Base-by-base conservation (phyloP, 768 basidiomycete species). In the Mycena amicta region DNA sequence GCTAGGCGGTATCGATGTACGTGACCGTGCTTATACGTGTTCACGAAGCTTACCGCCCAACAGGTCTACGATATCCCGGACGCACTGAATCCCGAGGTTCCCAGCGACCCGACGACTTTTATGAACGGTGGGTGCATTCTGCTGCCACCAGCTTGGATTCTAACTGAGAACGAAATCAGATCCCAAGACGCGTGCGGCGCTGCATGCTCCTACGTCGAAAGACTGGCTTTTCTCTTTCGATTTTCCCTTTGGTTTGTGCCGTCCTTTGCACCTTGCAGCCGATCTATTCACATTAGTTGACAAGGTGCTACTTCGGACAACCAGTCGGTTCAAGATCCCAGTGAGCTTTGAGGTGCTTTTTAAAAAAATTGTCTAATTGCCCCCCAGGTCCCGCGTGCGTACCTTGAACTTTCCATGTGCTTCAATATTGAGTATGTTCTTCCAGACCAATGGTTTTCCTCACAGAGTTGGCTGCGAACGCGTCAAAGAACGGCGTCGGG, bases 161-260 rank as follows among this genome's bases (percentile, higher is more conserved):
- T n/a, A n/a, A n/a, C n/a, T n/a, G n/a, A n/a, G n/a, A n/a, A n/a
- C n/a, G n/a, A n/a, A n/a, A n/a, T n/a, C 43, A 63, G 86, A 88
- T 63, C 73, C 77, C 39, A 75, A 67, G 39, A 83, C 81, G 16
- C 77, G 83, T 41, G 71, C 78, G 26, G 88, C 88, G 1, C 68
- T 91, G 18, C 88, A 91, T 68, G 88, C 88, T 2, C 88, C 89
- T 2, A 82, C 77, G 4, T 88, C 80, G 65, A 78, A 79, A 63
- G 66, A 82, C 51, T 83, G 81, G 80, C 61, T 39, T 1, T 3
- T 18, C 0, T 49, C 50, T 56, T 28, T 53, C 69, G 62, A 58
- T 50, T 46, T 78, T 74, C 65, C 56, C 67, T 23, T 80, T 71
- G 61, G 71, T 75, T 50, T 75, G 57, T 52, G 18, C 15, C 6